Percentiles rank a stretch among this genome's conserved stretches.
Evolutionary conservation across 805 yeast genomes (phyloP).

Genomic region (Suhomyces emberorum): DNA sequence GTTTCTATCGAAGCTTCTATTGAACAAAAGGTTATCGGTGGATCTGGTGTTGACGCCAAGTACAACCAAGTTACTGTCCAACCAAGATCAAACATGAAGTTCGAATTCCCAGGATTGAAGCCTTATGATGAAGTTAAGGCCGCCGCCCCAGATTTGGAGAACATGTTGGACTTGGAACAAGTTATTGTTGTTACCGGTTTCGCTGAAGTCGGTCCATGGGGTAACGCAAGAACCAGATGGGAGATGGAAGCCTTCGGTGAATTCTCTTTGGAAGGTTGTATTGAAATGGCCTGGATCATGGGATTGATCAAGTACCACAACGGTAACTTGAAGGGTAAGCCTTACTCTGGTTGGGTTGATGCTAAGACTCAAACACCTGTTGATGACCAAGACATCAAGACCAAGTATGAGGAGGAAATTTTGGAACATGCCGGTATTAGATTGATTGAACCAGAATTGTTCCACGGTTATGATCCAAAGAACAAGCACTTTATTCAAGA

Average conservation of each 20-base stretch:
- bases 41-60: slow-evolving; percentile 84
- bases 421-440: slow-evolving; percentile 95
- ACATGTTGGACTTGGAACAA: slow-evolving; percentile 86
- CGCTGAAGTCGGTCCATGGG: slow-evolving; percentile 99
- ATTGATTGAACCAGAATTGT: slow-evolving; percentile 92
- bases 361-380: slow-evolving; percentile 89
- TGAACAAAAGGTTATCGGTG: slow-evolving; percentile 82
- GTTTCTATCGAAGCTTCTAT: slow-evolving; percentile 90
- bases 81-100: slow-evolving; percentile 94
- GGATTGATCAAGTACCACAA: slow-evolving; percentile 94
- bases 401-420: slow-evolving; percentile 84
- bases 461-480: slow-evolving; percentile 91
- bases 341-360: slow-evolving; percentile 97
- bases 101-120: slow-evolving; percentile 88
- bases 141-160: slow-evolving; percentile 73
- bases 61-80: slow-evolving; percentile 72
- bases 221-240: slow-evolving; percentile 98
- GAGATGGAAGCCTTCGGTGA: slow-evolving; percentile 97
- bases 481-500: slow-evolving; percentile 93
- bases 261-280: slow-evolving; percentile 94
- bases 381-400: slow-evolving; percentile 90
- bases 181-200: slow-evolving; percentile 97
- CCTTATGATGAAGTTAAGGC: slow-evolving; percentile 69
- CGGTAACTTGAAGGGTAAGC: slow-evolving; percentile 84
- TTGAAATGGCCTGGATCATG: slow-evolving; percentile 99